Evolutionary conservation across 257 asterid genomes (phyloP).

Genomic region (Ballota nigra): DNA sequence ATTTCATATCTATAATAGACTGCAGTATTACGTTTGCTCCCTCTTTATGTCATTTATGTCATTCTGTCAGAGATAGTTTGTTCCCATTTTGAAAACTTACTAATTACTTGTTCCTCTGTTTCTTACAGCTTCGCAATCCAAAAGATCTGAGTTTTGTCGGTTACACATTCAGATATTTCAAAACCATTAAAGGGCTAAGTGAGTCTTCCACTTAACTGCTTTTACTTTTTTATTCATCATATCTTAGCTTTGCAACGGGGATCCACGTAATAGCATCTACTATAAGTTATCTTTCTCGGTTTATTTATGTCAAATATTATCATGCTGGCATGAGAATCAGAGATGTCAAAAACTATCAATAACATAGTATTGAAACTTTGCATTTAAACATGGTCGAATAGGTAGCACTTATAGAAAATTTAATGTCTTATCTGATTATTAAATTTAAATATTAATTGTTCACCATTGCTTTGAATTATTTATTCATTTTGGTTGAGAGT

Average conservation of each 20-base stretch:
- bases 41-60: background rate
- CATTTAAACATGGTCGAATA: background rate
- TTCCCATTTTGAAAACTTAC: background rate
- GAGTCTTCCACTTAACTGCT: slow-evolving; percentile 40
- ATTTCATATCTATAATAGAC: background rate
- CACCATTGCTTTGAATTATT: background rate
- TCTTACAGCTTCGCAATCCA: slow-evolving; percentile 55
- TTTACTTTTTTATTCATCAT: background rate
- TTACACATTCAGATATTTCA: slow-evolving; percentile 75
- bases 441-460: background rate
- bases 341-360: background rate
- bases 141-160: slow-evolving; percentile 79
- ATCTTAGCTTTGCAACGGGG: background rate
- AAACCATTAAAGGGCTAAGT: slow-evolving; percentile 59
- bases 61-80: background rate
- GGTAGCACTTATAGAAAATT: background rate
- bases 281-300: background rate
- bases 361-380: background rate
- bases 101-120: slow-evolving; percentile 8
- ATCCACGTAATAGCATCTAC: background rate
- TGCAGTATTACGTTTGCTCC: background rate
- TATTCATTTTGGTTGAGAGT: background rate
- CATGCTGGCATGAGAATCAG: background rate
- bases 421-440: background rate
- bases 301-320: background rate